A percentile compares a stretch with the other conserved stretches of the same genome.
Evolutionary conservation across 192 early-diverging fungal genomes (phyloP).

Genomic region (Coemansia sp.): DNA sequence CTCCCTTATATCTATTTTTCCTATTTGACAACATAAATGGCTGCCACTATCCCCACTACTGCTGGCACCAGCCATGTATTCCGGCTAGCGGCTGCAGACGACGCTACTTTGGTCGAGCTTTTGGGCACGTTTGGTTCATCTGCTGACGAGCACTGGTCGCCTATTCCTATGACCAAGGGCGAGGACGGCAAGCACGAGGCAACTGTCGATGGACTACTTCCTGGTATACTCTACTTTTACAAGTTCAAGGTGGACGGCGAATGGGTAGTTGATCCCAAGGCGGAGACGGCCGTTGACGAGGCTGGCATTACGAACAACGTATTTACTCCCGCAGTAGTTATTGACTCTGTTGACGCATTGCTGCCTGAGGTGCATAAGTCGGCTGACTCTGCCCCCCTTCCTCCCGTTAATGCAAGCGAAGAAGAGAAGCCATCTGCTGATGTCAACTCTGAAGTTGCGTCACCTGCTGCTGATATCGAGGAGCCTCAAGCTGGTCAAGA

Average conservation of each 20-base stretch:
- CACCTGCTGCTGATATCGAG: conserved; percentile 7
- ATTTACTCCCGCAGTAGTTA: background rate
- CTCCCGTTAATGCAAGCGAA: background rate
- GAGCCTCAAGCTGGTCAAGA: background rate
- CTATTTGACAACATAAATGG: background rate
- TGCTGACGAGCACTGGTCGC: conserved; percentile 27
- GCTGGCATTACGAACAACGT: conserved; percentile 47
- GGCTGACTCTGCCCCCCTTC: background rate
- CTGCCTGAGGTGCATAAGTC: background rate
- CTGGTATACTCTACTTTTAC: conserved; percentile 30
- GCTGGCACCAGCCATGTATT: conserved; percentile 30
- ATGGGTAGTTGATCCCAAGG: conserved; percentile 44
- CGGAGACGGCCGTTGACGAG: conserved; percentile 29
- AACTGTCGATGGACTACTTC: conserved; percentile 18
- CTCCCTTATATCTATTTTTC: background rate
- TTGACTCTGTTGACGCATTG: background rate
- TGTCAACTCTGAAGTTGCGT: conserved; percentile 12
- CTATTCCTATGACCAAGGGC: conserved; percentile 40
- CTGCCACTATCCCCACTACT: background rate
- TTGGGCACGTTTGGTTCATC: conserved; percentile 45
- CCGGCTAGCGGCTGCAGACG: conserved; percentile 18
- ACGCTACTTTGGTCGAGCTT: conserved; percentile 38
- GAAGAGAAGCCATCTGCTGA: conserved; percentile 8
- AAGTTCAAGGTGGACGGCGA: conserved; percentile 52
- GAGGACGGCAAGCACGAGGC: conserved; percentile 28